Evolutionary conservation across 2,329 filamentous ascomycete species (phyloP), one percentile per base, ranked within the genome.

Genomic region (Lecanicillium sp.): DNA sequence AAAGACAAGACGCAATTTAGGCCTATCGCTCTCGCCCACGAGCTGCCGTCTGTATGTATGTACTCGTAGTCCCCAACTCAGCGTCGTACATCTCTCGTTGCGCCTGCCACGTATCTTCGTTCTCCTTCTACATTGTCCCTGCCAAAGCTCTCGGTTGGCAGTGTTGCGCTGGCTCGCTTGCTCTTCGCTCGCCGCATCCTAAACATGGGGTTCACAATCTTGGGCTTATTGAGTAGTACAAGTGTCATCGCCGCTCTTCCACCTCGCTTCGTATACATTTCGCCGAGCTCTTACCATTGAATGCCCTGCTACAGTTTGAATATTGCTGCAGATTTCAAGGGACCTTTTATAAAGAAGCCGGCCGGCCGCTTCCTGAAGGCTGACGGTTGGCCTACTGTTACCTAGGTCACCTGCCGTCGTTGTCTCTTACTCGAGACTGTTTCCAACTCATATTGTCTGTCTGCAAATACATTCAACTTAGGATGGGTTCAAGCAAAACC

Each of bases 151-250:
- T 33, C 30, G 30, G 30, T 25, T 30, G 6, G n/a, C 27, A 19
- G 32, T 18, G 11, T 36, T 27, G 14, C 17, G 17, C 41, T 18
- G 19, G 29, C 22, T 43, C 37, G 33, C 37, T 36, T 39, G 46
- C 51, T 59, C 50, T 51, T 53, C 52, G 58, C 51, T 51, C 48
- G 50, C 49, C 50, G 52, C 48, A 42, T 50, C 52, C 55, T 48
- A 58, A 59, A 57, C 49, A 54, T 48, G 44, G 55, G 56, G 52
- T 57, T 57, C 54, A 59, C 29, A 15, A 55, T 60, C 49, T 49
- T 54, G 50, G 44, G 53, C 56, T 52, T 55, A 50, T 58, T 54
- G 49, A 50, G 58, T 61, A 49, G 52, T 52, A 59, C 59, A 58
- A 45, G 46, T 48, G 47, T 52, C 48, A 48, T 50, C 48, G 45